Evolutionary conservation across 1,284 basidiomycete genomes (phyloP).

Genomic region (Boletus semigastroideus): DNA sequence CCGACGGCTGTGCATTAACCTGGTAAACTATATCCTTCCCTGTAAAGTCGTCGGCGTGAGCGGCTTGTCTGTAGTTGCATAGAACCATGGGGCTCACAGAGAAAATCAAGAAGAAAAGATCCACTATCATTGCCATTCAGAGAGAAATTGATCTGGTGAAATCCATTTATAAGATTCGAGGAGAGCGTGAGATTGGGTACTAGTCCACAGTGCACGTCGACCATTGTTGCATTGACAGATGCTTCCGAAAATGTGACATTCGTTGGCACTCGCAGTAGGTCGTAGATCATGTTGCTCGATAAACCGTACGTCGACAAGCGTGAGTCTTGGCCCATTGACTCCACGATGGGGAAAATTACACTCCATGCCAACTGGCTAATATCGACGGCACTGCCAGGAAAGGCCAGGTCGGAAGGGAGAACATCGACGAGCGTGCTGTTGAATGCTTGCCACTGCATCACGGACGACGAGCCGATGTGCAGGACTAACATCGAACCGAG

Average conservation of each 20-base stretch:
- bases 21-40: background rate
- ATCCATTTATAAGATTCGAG: background rate
- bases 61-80: background rate
- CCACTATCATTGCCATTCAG: background rate
- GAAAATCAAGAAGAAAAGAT: background rate
- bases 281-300: background rate
- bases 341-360: background rate
- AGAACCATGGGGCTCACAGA: background rate
- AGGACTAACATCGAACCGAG: background rate
- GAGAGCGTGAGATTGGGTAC: background rate
- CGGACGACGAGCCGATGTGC: background rate
- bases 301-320: background rate
- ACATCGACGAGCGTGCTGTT: background rate
- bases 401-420: background rate
- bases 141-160: background rate
- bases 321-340: background rate
- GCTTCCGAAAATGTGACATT: background rate
- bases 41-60: background rate
- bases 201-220: background rate
- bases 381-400: background rate
- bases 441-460: slow-evolving; percentile 1
- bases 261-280: background rate
- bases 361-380: background rate
- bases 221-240: background rate
- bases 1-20: background rate